phyloP scores from a whole-genome alignment of 2,329 filamentous ascomycete species.

The Colletotrichum scovillei region DNA sequence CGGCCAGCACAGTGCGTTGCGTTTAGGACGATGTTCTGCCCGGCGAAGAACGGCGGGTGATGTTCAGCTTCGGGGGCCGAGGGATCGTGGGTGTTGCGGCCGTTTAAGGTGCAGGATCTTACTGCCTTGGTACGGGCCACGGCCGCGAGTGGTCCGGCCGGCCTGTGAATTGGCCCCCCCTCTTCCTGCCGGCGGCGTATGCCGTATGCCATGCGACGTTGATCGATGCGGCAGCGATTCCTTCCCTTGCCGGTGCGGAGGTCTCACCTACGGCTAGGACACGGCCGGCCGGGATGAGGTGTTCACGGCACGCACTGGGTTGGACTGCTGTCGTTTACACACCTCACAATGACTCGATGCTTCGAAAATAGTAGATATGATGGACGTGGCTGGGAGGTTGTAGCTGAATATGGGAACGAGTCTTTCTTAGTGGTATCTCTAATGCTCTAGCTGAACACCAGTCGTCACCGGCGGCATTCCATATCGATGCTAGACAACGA shows the following conservation, averaged over 20 bases:
- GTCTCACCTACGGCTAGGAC: background rate
- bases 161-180: background rate
- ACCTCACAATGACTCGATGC: background rate
- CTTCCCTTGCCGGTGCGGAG: background rate
- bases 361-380: background rate
- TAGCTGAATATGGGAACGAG: background rate
- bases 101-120: background rate
- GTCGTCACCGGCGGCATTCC: background rate
- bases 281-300: background rate
- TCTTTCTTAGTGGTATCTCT: background rate
- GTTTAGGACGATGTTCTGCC: background rate
- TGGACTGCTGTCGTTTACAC: background rate
- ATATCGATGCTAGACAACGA: background rate
- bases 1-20: slow-evolving; percentile 11
- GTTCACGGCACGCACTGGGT: background rate
- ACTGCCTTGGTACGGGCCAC: slow-evolving; percentile 10
- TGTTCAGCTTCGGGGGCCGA: background rate
- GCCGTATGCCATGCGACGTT: slow-evolving; percentile 19
- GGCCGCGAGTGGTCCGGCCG: background rate
- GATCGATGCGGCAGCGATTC: slow-evolving; percentile 8
- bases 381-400: background rate
- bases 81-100: background rate
- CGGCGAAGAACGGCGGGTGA: background rate
- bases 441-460: background rate
- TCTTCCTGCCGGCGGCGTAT: background rate